Evolutionary conservation across 805 yeast genomes (phyloP).

Genomic region (Wickerhamiella cacticola): DNA sequence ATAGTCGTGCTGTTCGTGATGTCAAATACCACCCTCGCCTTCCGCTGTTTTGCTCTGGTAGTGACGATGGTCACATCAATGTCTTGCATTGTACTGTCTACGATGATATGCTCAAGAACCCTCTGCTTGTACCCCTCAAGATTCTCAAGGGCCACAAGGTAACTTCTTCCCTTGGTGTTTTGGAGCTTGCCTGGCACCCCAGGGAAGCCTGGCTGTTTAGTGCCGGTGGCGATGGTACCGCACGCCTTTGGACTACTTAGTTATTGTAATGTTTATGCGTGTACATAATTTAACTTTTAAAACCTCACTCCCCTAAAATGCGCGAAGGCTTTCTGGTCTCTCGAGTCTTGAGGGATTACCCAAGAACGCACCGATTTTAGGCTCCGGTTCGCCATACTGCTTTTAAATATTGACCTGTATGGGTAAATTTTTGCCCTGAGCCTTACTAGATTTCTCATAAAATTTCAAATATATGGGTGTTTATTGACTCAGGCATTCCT

Average conservation of each 20-base stretch:
- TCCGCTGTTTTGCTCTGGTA: constrained; percentile 87
- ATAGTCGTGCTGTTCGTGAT: constrained; percentile 83
- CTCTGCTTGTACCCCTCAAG: constrained; percentile 89
- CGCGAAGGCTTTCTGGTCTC: too few species aligned
- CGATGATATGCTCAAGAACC: constrained; percentile 90
- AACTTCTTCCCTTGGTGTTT: constrained; percentile 68
- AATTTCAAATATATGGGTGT: too few species aligned
- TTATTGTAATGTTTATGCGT: neutral
- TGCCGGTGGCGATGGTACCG: constrained; percentile 94
- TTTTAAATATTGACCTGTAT: too few species aligned
- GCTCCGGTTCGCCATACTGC: too few species aligned
- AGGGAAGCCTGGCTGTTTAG: constrained; percentile 96
- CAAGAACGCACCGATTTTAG: too few species aligned
- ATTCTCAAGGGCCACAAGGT: constrained; percentile 84
- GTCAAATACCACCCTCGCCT: constrained; percentile 76
- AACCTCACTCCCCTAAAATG: too few species aligned
- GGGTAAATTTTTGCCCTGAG: too few species aligned
- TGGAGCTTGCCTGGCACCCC: constrained; percentile 90
- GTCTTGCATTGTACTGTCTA: constrained; percentile 95
- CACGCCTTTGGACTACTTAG: constrained; percentile 89
- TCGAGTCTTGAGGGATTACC: too few species aligned
- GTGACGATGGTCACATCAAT: constrained; percentile 88
- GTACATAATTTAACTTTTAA: neutral
- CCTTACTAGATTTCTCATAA: too few species aligned
- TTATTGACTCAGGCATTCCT: neutral